These are phyloP conservation scores for Aspergillus ruber DNA, from an alignment of 2,329 filamentous ascomycete genomes.

Conservation along the genomic window DNA sequence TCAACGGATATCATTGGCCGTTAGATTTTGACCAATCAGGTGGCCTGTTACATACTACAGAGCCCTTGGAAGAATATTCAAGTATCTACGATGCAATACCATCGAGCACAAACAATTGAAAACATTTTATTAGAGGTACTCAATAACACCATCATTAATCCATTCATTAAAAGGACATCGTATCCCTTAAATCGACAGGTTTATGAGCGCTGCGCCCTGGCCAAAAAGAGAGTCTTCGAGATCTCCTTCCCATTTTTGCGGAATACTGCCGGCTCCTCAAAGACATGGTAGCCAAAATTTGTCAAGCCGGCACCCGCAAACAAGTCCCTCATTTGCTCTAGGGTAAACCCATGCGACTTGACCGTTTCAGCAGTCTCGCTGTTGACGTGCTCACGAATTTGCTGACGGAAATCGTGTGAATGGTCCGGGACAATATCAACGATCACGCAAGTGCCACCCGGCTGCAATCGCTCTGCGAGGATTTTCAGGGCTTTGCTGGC, in stretches of 20 bases:
- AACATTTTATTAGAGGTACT: too few relatives aligned
- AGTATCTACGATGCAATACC: neutral
- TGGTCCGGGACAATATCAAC: slow-evolving; percentile 60
- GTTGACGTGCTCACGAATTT: neutral
- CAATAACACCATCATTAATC: neutral
- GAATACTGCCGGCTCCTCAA: slow-evolving; percentile 48
- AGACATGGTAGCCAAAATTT: slow-evolving; percentile 52
- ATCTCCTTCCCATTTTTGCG: slow-evolving; percentile 17
- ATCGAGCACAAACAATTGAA: too few relatives aligned
- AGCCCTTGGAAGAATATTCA: neutral
- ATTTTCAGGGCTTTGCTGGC: slow-evolving; percentile 53
- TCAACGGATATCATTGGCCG: slow-evolving; percentile 14
- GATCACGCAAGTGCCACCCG: slow-evolving; percentile 61
- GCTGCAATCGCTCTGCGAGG: slow-evolving; percentile 56
- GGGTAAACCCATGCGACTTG: slow-evolving; percentile 60
- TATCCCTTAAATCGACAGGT: neutral
- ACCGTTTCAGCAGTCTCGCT: slow-evolving; percentile 46
- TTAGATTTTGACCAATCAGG: neutral
- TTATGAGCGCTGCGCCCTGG: slow-evolving; percentile 22
- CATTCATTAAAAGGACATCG: too few relatives aligned
- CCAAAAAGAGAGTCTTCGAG: slow-evolving; percentile 26
- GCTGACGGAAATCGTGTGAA: slow-evolving; percentile 20
- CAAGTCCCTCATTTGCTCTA: slow-evolving; percentile 52
- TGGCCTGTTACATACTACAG: neutral
- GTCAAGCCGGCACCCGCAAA: slow-evolving; percentile 59